Conservation (phyloP, 192 early-diverging fungal species). For the Entomortierella parvispora region DNA sequence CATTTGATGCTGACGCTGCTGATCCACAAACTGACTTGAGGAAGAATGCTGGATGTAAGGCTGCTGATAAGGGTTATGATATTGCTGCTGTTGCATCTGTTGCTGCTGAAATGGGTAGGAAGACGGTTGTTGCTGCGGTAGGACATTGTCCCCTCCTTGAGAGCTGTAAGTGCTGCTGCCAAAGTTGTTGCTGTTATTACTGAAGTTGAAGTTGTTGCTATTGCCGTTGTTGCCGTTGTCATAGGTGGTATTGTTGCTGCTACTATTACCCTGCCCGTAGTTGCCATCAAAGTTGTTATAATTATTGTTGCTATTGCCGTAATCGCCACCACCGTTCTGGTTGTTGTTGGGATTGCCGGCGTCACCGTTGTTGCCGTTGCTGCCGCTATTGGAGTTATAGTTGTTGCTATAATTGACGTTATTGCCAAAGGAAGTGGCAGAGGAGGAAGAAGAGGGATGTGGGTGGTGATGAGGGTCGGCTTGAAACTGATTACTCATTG, state of each 20-base stretch:
- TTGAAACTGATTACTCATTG: background rate
- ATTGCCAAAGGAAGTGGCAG: background rate
- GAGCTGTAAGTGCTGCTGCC: background rate
- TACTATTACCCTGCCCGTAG: background rate
- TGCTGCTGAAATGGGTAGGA: background rate
- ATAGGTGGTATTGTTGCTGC: background rate
- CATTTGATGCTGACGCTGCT: constrained; percentile 2
- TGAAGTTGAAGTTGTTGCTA: constrained; percentile 1
- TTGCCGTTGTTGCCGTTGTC: background rate
- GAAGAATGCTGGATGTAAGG: constrained; percentile 7
- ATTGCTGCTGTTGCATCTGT: background rate
- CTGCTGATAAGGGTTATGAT: constrained; percentile 1
- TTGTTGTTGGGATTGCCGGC: background rate
- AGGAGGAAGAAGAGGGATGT: background rate
- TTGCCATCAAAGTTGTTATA: background rate
- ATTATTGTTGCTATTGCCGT: background rate
- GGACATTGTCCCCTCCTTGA: background rate
- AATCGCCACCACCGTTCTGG: background rate
- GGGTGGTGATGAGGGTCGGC: background rate
- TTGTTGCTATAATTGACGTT: background rate
- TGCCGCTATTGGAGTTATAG: background rate
- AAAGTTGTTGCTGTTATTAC: background rate
- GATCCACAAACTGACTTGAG: too few relatives aligned
- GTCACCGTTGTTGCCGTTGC: background rate
- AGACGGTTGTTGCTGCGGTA: constrained; percentile 1